Base-by-base conservation (phyloP, 2,329 filamentous ascomycete species). In the Fusarium floridanum region DNA sequence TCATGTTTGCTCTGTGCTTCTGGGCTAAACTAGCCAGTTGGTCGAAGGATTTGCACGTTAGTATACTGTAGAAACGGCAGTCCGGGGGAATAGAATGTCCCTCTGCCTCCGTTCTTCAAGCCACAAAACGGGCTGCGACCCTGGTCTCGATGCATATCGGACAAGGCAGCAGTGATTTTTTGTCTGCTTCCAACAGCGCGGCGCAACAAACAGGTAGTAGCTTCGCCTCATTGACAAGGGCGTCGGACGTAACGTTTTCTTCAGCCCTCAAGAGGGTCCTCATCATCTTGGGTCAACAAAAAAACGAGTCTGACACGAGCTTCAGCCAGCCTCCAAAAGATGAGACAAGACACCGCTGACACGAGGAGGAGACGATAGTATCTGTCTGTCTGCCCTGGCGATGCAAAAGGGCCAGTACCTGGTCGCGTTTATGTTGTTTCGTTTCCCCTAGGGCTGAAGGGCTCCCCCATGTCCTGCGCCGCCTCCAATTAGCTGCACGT, bases 371-470 rank as follows among this genome's bases (percentile, higher is more conserved):
- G 24, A 62, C 48, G 14, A n/a, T n/a, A 34, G 32, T 34, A 24
- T 24, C 39, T 53, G 16, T 14, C 61, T 62, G 64, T 59, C 53
- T 45, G 27, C 45, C 32, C 32, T 20, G 61, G 16, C 45, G 24
- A 61, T 32, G 48, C 48, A 53, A 53, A 53, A 53, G 48, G 61
- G 61, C 43, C 45, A 67, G 45, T 72, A 36, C 62, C 50, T 67
- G 61, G 72, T 72, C 61, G 41, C 34, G 32, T 59, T 48, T 68
- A 24, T 50, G 55, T 37, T 68, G 48, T 53, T 48, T 14, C 45
- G 32, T 62, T 48, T 66, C 64, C 64, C 45, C 59, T 75, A 73
- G 70, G 72, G 72, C 72, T 73, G 72, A 75, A 61, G 24, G 24
- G 24, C 55, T 39, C 62, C 57, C 39, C 60, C 48, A 64, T 76